Evolutionary conservation across 2,329 filamentous ascomycete species (phyloP), one percentile per base, ranked within the genome.

Genomic region (Sarocladiaceae sp.): DNA sequence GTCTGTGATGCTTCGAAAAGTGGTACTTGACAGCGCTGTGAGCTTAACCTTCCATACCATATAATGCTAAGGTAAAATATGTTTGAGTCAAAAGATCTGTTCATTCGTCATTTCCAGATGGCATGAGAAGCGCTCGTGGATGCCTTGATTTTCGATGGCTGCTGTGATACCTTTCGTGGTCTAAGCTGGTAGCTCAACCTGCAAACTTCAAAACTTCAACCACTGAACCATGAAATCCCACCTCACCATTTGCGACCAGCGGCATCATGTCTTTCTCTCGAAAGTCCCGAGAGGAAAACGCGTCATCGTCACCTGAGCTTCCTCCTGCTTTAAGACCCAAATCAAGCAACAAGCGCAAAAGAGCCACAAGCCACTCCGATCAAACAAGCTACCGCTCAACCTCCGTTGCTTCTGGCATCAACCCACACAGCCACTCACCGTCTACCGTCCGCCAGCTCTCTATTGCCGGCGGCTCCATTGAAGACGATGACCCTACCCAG

Each of bases 361-460:
- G 40, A 13, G 33, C 16, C 18, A 12, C 27, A 15, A 43, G 26
- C 18, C 10, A 18, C 23, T 33, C 40, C 16, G 40, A 43, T 6
- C 29, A n/a, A 11, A 21, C 4, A 4, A 27, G 21, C 3, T 24
- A 21, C 10, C 40, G 24, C 48, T 41, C 44, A n/a, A 19, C 27
- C 13, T 37, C 35, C n/a, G 26, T 21, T 21, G 26, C 13, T 20
- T 24, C 23, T 16, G 29, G 31, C 46, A 72, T 74, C 53, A 75
- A 78, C 52, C 74, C 74, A 2, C 65, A 73, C 52, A 79, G 74
- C 53, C 71, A 81, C 51, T 63, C 69, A 2, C 74, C 73, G 0
- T 58, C 63, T 41, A 69, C 72, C 27, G 69, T 79, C 41, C 62
- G 58, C 34, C 78, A 82, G 53, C 70, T 81, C 44, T 57, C 63